Conservation (phyloP, 1,284 basidiomycete species). For the Vanrija sp. region DNA sequence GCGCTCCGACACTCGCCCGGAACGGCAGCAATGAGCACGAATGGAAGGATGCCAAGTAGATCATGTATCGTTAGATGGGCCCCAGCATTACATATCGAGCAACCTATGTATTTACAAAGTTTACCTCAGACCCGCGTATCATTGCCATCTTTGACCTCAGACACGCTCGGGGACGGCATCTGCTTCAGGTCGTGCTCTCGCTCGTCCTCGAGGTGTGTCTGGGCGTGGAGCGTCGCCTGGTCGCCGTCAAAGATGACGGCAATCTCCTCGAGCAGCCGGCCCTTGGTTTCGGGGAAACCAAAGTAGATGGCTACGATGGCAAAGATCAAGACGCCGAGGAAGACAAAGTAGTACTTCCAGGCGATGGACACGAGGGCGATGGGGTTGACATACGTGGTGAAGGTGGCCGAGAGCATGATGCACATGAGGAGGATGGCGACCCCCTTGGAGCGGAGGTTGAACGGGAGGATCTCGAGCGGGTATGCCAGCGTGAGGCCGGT, state of each 20-base stretch:
- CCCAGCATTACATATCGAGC: no score
- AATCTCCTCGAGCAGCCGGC: conserved; percentile 24
- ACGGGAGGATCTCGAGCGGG: conserved; percentile 23
- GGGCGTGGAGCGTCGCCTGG: no score
- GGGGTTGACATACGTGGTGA: conserved; percentile 24
- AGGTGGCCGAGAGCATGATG: neutral
- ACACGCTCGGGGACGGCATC: no score
- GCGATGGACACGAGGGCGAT: conserved; percentile 22
- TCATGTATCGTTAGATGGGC: no score
- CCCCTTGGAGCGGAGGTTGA: conserved; percentile 14
- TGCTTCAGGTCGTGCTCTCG: no score
- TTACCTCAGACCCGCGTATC: no score
- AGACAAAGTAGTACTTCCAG: conserved; percentile 38
- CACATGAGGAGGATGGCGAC: conserved; percentile 3
- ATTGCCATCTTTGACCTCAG: no score
- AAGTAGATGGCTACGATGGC: conserved; percentile 16
- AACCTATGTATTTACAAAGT: no score
- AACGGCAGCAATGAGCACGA: no score
- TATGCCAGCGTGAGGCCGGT: conserved; percentile 15
- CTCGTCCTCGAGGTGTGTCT: no score
- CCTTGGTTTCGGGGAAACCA: conserved; percentile 27
- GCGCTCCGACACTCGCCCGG: neutral
- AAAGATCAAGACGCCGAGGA: conserved; percentile 19
- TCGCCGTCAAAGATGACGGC: conserved; percentile 20
- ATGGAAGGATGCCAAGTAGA: no score